Evolutionary conservation across 1,139 yeast genomes (phyloP), one percentile per base, ranked within the genome.

Genomic region (Yamadazyma friedrichii): DNA sequence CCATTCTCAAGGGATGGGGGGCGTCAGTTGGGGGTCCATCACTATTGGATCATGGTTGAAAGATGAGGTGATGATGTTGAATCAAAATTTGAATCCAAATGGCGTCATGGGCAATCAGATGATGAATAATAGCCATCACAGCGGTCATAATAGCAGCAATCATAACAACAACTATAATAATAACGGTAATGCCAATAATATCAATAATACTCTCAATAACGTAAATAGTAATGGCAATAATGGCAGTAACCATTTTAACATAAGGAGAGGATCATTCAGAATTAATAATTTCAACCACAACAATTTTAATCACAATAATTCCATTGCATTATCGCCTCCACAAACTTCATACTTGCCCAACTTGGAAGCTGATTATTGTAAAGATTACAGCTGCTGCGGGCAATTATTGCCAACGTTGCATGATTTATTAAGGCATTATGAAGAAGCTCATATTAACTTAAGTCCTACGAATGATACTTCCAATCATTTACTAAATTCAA

Each of bases 1-100:
- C 17, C 98, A 91, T 62, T 85, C 96, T 2, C 96, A 88, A 61
- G 98, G 98, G 9, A 87, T 91, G 82, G 98, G 98, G 33, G 98
- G 98, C 39, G 87, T 93, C 30, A 84, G 95, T n/a, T 93, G 97
- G 96, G 98, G 98, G 20, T 89, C 95, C 2, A 81, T 89, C 45
- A 85, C 95, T 17, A 91, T 93, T 35, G 97, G 98, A 9, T 84
- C 94, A 16, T 93, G 98, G 98, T 71, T 93, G 31, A 86, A 89
- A 59, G 98, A 93, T 59, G 98, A 93, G 61, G 95, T 88, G 30
- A 75, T 78, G 77, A 70, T 67, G 79, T 62, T 73, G 41, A 66
- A 58, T 43, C 54, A 30, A 27, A 36, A 28, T 20, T 16, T 15
- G 6, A 17, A 28, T 15, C 10, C 16, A 6, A 35, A 26, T 16